Percentiles rank a stretch among this genome's conserved stretches.
Conservation (phyloP, 192 early-diverging fungal genomes). For the Coemansia sp. region DNA sequence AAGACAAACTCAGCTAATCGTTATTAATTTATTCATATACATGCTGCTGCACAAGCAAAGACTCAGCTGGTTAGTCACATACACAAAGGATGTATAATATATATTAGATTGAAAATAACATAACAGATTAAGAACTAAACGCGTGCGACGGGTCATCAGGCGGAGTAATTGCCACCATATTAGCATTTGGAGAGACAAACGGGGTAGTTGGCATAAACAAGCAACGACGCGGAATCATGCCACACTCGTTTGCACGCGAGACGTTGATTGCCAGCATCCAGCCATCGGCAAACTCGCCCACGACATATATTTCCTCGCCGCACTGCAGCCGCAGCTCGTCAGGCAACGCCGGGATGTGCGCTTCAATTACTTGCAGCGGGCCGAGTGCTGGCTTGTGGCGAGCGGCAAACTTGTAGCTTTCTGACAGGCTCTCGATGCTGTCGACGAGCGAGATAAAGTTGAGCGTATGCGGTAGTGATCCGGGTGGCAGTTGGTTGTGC, state of each 20-base stretch:
- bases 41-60: too few relatives aligned
- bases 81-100: neutral
- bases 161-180: slow-evolving; percentile 2
- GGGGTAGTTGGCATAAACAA: slow-evolving; percentile 43
- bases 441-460: slow-evolving; percentile 22
- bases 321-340: slow-evolving; percentile 36
- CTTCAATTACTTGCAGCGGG: slow-evolving; percentile 32
- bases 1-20: too few relatives aligned
- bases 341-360: slow-evolving; percentile 27
- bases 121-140: neutral
- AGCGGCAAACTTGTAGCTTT: slow-evolving; percentile 48
- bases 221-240: slow-evolving; percentile 51
- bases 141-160: neutral
- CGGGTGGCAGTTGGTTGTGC: slow-evolving; percentile 1
- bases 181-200: slow-evolving; percentile 34
- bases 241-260: slow-evolving; percentile 33
- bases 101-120: neutral
- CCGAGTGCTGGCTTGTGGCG: slow-evolving; percentile 49
- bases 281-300: slow-evolving; percentile 53
- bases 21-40: too few relatives aligned
- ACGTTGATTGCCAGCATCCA: slow-evolving; percentile 46
- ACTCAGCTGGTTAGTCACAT: neutral
- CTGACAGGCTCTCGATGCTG: slow-evolving; percentile 47
- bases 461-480: neutral
- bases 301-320: slow-evolving; percentile 31